Evolutionary conservation across 768 basidiomycete species (phyloP), one percentile per base, ranked within the genome.

Genomic region (Arthromyces matolae): DNA sequence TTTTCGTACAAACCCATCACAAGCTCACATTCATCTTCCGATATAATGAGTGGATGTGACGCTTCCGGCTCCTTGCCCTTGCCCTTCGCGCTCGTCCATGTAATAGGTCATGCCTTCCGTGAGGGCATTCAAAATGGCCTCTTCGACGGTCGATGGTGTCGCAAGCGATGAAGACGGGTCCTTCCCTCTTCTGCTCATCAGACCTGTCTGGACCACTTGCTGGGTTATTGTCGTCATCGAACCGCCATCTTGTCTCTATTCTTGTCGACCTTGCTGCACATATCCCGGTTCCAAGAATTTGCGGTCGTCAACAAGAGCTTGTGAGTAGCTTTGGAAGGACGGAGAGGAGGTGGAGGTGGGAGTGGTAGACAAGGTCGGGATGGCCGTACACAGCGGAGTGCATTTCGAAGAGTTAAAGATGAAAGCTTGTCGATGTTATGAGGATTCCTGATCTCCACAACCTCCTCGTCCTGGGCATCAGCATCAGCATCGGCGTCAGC

Each of bases 1-100:
- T 86, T 88, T 73, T 99, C 96, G 57, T 95, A 85, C 28, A 97
- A 64, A 24, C 90, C 90, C 93, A 97, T 95, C 49, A 94, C 82
- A 49, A 93, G 74, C 65, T 99, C 96, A 54, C 97, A 96, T 57
- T 93, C 86, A 55, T 95, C 92, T 60, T 96, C 93, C 3, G 81
- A 76, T 50, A 98, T 86, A 42, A 73, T 64, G 16, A 84, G 55
- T 3, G 81, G 77, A 45, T 77, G 79, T 2, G 69, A 65, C 4
- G 77, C 67, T 42, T 93, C 90, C 1, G 85, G 83, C 47, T 88
- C 88, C 64, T 90, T 93, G 47, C 86, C 89, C 57, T 87, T 93
- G 8, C 81, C 81, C 66, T 91, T 91, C 95, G 12, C 86, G 84
- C 65, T 98, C 95, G 59, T 99, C 95, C 88, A 98, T 89, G 55